Base-by-base conservation (phyloP, 192 early-diverging fungal genomes). In the Kickxella alabastrina region DNA sequence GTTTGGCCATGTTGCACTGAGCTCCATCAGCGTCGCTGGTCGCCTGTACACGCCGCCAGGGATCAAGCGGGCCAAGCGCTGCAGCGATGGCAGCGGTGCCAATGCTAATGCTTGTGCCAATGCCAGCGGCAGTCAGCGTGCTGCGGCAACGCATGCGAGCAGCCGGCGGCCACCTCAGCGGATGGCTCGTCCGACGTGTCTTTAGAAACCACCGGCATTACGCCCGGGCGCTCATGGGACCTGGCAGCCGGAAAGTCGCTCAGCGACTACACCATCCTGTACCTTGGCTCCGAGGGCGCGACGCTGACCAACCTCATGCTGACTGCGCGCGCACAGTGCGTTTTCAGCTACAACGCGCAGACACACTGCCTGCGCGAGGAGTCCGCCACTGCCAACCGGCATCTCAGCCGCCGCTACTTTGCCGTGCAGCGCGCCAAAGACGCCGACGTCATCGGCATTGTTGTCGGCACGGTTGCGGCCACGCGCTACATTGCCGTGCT, bases 401-500 rank as follows among this genome's bases (percentile, higher is more conserved):
- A 81, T 25, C 43, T 90, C 34, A 83, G 77, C 62, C 76, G 79
- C 26, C 73, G 87, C 40, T 95, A 87, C 70, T 83, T 85, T 40
- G 81, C 90, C 77, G 83, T 98, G 22, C 93, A 96, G 69, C 87
- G 87, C 47, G 95, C 93, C 13, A 85, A 84, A 53, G 93, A 98
- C 71, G 90, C 94, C 10, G 82, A 88, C 61, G 83, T 90, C 15
- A 83, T 97, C 63, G 96, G 93, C 6, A 93, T 99, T 24, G 93
- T 97, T 14, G 88, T 95, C 19, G 96, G 96, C 23, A 97, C 96
- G 0, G 71, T 96, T 17, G 96, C 92, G 27, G 92, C 93, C 82
- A 87, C 86, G 1, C 86, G 85, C 13, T 98, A 95, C 57, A 75
- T 92, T 63, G 76, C 70, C n/a, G 85, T 95, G 29, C 86, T 98